Conservation (phyloP, 495 filamentous ascomycete species). For the Echria macrotheca region DNA sequence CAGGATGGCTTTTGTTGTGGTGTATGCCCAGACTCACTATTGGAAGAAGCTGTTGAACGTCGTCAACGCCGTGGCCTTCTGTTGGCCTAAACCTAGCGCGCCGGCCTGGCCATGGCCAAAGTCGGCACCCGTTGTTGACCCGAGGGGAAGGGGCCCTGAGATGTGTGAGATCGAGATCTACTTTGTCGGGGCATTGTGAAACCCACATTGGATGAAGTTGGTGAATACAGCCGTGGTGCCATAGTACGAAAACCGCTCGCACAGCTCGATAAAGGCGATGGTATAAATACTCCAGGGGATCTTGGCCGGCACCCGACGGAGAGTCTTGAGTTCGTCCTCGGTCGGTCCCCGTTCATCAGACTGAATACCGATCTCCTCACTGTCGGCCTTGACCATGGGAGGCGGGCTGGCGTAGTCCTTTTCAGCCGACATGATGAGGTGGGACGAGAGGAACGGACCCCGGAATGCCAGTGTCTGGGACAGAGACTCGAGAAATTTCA, state of each 20-base stretch:
- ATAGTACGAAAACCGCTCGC: constrained; percentile 77
- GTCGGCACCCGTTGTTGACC: constrained; percentile 56
- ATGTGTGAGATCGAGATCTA: constrained; percentile 44
- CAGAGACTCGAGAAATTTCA: too few relatives aligned
- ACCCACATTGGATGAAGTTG: constrained; percentile 42
- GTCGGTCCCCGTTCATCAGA: constrained; percentile 39
- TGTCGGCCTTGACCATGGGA: constrained; percentile 2
- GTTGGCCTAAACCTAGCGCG: constrained; percentile 62
- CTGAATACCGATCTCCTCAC: constrained; percentile 12
- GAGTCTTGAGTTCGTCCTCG: constrained; percentile 52
- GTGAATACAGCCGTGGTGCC: constrained; percentile 60
- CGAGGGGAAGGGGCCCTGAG: constrained; percentile 54
- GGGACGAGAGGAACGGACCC: too few relatives aligned
- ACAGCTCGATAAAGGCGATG: constrained; percentile 69
- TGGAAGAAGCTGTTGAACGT: constrained; percentile 73
- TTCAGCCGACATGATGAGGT: constrained; percentile 1
- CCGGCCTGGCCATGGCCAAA: constrained; percentile 47
- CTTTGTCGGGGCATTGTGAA: background rate
- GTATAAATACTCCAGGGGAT: constrained; percentile 63
- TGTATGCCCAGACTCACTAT: too few relatives aligned
- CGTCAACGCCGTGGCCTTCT: constrained; percentile 57
- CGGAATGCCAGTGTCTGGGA: too few relatives aligned
- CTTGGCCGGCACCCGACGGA: constrained; percentile 59
- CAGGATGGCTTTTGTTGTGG: too few relatives aligned
- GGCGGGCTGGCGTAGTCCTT: constrained; percentile 13